A percentile compares a stretch with the other conserved stretches of the same genome.
Conservation (phyloP, 768 basidiomycete species). For the Termitomyces sp. region DNA sequence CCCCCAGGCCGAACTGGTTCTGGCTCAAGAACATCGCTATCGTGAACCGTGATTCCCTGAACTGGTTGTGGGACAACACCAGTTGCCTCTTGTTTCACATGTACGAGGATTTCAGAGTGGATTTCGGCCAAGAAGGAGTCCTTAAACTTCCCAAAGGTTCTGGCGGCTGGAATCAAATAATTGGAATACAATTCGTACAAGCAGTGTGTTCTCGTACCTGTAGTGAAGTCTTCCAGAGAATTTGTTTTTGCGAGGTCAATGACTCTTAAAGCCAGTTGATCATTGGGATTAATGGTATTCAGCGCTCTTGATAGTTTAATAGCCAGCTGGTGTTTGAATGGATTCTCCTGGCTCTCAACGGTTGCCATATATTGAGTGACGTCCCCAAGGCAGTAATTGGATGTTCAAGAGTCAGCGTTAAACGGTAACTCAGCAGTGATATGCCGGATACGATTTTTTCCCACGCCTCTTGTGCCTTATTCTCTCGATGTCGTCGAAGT, state of each 20-base stretch:
- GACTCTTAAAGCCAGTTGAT: constrained; percentile 71
- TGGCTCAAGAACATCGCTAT: constrained; percentile 80
- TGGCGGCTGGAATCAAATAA: constrained; percentile 46
- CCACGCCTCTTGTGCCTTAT: neutral
- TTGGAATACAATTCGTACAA: neutral
- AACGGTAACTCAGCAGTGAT: neutral
- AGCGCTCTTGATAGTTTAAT: constrained; percentile 77
- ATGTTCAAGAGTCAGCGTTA: neutral
- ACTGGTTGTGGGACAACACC: constrained; percentile 52
- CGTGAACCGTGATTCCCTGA: constrained; percentile 71
- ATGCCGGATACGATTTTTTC: neutral
- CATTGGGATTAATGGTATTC: constrained; percentile 79
- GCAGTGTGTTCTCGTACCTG: constrained; percentile 38
- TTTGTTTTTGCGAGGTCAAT: constrained; percentile 76
- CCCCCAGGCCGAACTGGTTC: constrained; percentile 77
- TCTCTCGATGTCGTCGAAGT: too few species aligned
- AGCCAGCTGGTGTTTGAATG: constrained; percentile 64
- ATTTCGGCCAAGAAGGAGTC: constrained; percentile 72
- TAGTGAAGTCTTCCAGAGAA: constrained; percentile 54
- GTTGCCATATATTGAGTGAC: neutral
- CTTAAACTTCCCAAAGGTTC: constrained; percentile 82
- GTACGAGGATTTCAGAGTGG: constrained; percentile 72
- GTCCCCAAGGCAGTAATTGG: neutral
- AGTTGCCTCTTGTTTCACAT: constrained; percentile 58
- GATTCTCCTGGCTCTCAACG: constrained; percentile 18